Base-by-base conservation (phyloP, 768 basidiomycete genomes). In the Pholiota microspora region DNA sequence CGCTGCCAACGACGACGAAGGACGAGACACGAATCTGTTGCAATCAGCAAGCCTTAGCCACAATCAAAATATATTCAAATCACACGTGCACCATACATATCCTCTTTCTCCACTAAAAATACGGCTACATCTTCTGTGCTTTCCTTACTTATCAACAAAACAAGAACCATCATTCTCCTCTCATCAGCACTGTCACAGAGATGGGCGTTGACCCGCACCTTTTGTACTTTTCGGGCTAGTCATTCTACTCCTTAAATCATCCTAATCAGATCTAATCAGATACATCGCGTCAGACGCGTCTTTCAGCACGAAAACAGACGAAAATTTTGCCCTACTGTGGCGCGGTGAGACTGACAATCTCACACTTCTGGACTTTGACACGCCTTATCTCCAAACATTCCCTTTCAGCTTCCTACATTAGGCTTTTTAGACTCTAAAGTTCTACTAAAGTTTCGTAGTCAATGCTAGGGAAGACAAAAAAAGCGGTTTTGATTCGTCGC, bases 1-100 rank as follows among this genome's bases (percentile, higher is more conserved):
- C 61, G 68, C 63, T 68, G 68, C 65, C 67, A 67, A 65, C 67
- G 66, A 60, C 64, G 65, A 63, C 68, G 62, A 64, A 13, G 55
- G 51, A 51, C 34, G 49, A 44, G 55, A 65, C 63, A 57, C 62
- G 67, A 70, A 68, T 69, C 66, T 64, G 68, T 68, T 69, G 67
- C 67, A 68, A 70, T 71, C 68, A 71, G 58, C 55, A 62, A 67
- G 67, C n/a, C n/a, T n/a, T n/a, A n/a, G n/a, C 69, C 67, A 69
- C 67, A 68, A 64, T 64, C 64, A 64, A 68, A 69, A 70, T 62
- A 69, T 59, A 49, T 57, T 64, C 60, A 52, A 63, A 69, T 61
- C 58, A 69, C 56, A 62, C 58, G 61, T 62, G 54, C 48, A 53
- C 44, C 48, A 27, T 36, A 24, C 31, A n/a, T 40, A 15, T 42